Evolutionary conservation across 1,139 yeast genomes (phyloP), one percentile per base, ranked within the genome.

Genomic region (Magnusiomyces suaveolens): DNA sequence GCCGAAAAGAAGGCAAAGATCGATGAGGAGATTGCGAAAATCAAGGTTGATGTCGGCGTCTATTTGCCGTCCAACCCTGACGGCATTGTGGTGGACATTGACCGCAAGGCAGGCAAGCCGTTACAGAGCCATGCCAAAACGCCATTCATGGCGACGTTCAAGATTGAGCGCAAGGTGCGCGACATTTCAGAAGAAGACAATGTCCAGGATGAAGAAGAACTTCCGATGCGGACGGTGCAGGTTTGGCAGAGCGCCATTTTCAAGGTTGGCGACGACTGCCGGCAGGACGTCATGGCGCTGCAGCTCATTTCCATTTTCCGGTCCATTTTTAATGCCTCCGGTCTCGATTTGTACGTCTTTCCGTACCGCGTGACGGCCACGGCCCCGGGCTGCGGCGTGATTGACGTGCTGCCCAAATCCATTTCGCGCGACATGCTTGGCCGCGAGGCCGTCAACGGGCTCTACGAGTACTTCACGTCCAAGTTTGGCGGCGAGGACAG

Each of bases 301-400:
- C 99, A 94, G 68, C 75, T 94, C 65, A 86, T 94, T 60, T 84
- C 97, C 2, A 83, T 92, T 39, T 94, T 94, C 76, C 79, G 96
- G 63, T 83, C 94, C 52, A 87, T 94, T 57, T 94, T 96, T 94
- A 80, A 82, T 60, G 78, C 80, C 60, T 82, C 88, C 14, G 97
- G 97, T 0, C 75, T 94, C 58, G 97, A 92, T 68, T 78, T 92
- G 51, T 94, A 79, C 69, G 95, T 92, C 36, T 94, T 80, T 72
- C 98, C 99, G 1, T 80, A 94, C 70, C 76, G 97, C 61, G 98
- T 94, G 23, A 90, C 97, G 0, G 98, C 99, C 1, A 92, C 99
- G 4, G 97, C 96, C 1, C 97, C 98, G 0, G 98, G 99, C 1
- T 89, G 97, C 73, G 99, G 99, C 69, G 95, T 94, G 48, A 92